Percentiles rank a stretch among this genome's conserved stretches.
Evolutionary conservation across 2,329 filamentous ascomycete species (phyloP).

Genomic region (Dactylellina drechsleri): DNA sequence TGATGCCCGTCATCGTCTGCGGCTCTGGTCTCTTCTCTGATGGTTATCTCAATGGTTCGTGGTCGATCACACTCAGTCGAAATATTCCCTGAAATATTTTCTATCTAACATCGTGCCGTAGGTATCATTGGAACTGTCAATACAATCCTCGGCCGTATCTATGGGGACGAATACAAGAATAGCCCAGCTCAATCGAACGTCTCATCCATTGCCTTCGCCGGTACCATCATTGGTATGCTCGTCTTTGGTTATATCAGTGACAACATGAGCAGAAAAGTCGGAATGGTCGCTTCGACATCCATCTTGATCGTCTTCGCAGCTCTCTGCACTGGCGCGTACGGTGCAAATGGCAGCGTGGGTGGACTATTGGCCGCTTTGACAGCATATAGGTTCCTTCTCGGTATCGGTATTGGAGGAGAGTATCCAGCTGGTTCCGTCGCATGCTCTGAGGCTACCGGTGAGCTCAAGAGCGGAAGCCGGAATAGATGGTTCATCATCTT

Average conservation of each 20-base stretch:
- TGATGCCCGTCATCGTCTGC: constrained; percentile 83
- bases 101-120: constrained; percentile 13
- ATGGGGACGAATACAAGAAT: constrained; percentile 73
- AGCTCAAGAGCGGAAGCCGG: constrained; percentile 80
- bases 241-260: constrained; percentile 80
- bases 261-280: constrained; percentile 84
- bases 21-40: constrained; percentile 91
- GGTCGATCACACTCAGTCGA: constrained; percentile 48
- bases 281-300: constrained; percentile 80
- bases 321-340: constrained; percentile 78
- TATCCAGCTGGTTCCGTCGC: constrained; percentile 86
- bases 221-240: constrained; percentile 66
- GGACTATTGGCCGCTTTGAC: constrained; percentile 70
- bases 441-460: constrained; percentile 83
- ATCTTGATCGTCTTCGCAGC: constrained; percentile 88
- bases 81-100: background rate
- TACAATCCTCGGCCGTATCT: constrained; percentile 72
- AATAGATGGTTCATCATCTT: constrained; percentile 93
- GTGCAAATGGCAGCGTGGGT: constrained; percentile 72
- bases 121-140: constrained; percentile 84
- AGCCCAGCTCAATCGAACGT: constrained; percentile 79
- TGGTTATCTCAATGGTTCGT: constrained; percentile 87
- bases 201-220: constrained; percentile 83
- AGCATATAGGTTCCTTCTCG: constrained; percentile 62
- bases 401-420: constrained; percentile 83